phyloP scores from a whole-genome alignment of 2,329 filamentous ascomycete genomes.

The Talaromyces sp. region DNA sequence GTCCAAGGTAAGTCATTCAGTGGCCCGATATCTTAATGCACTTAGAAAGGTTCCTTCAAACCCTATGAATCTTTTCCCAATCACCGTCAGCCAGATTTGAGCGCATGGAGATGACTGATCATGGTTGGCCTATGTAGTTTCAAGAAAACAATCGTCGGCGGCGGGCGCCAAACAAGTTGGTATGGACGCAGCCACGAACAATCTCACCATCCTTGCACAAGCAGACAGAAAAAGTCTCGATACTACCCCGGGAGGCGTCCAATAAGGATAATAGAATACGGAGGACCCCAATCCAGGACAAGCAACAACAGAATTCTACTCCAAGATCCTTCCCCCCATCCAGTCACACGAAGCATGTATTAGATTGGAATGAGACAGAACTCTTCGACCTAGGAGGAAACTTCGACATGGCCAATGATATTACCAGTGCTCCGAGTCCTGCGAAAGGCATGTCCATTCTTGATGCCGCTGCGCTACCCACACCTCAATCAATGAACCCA shows the following conservation, averaged over 20 bases:
- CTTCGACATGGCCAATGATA: neutral
- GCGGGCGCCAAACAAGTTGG: constrained; percentile 1
- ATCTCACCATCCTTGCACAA: neutral
- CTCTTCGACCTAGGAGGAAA: neutral
- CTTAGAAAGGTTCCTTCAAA: neutral
- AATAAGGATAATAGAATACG: neutral
- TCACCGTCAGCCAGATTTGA: neutral
- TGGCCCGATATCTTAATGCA: neutral
- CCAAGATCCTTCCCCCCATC: neutral
- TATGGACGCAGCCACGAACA: constrained; percentile 6
- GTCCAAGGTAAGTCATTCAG: neutral
- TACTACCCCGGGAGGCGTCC: neutral
- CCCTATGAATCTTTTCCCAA: neutral
- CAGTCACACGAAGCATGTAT: neutral
- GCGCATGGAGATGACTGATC: neutral
- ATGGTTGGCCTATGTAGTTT: neutral
- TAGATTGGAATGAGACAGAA: constrained; percentile 5
- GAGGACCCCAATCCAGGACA: neutral
- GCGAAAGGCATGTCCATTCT: constrained; percentile 2
- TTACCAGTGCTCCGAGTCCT: neutral
- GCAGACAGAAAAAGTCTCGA: constrained; percentile 2
- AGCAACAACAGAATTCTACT: neutral
- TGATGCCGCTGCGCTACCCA: neutral
- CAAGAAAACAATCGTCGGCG: neutral
- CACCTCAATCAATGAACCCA: neutral